Base-by-base conservation (phyloP, 257 asterid genomes). In the Scutellaria barbata region DNA sequence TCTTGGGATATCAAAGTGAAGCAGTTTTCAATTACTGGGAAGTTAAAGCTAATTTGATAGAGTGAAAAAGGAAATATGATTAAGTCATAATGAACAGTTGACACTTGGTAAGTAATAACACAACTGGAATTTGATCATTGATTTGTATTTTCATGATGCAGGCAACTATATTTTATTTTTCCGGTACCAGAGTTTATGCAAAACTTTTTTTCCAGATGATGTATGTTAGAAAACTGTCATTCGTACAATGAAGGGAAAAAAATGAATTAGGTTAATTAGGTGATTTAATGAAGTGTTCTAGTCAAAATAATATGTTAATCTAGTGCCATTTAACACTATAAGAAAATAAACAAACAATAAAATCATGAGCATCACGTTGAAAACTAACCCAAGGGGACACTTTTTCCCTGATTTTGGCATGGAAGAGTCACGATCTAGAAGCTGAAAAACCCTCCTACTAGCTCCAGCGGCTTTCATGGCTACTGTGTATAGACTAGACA, bases 391-490 rank as follows among this genome's bases (percentile, higher is more conserved):
- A 63, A 81, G 50, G 3, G 98, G 95, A 63, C 93, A 81, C 75
- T 79, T 86, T 66, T 84, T 76, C 77, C 96, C 96, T 20, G 96
- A 63, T 78, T 79, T 76, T 46, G 91, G 88, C 91, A 91, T 87
- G 81, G 87, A 51, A 16, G 96, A 87, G 69, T 67, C 84, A 41
- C 92, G 92, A 69, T 90, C 97, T 48, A 91, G 66, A 71, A 91
- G 84, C 80, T 89, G 96, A 76, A 89, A 89, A 81, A 91, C 97
- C 68, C 97, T 77, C 81, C 95, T 86, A 79, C 96, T 91, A 46
- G 97, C 96, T 75, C 97, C 96, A 56, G 97, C 97, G 59, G 97
- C 96, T 87, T 89, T 91, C 97, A 91, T 91, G 60, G 90, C 83
- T 14, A 74, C 79, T 16, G 96, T 89, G 74, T 91, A 89, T 68